phyloP scores from a whole-genome alignment of 2,329 filamentous ascomycete genomes.

The Pezicula neosporulosa region DNA sequence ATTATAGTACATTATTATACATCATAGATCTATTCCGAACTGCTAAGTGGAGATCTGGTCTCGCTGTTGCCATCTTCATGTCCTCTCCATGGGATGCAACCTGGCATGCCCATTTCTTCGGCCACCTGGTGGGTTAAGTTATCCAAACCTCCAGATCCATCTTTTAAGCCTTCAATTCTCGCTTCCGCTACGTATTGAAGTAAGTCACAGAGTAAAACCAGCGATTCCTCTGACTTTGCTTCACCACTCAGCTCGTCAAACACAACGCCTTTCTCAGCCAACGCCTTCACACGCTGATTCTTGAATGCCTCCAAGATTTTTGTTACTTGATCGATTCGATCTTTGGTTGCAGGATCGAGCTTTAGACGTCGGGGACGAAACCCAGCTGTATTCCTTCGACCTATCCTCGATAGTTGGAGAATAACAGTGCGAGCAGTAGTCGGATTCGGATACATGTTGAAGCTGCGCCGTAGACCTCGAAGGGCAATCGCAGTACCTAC shows the following conservation, averaged over 20 bases:
- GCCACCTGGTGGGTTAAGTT: constrained; percentile 6
- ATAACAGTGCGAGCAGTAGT: constrained; percentile 43
- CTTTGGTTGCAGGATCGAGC: constrained; percentile 36
- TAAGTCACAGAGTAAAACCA: constrained; percentile 23
- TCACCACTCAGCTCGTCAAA: constrained; percentile 21
- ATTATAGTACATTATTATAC: background rate
- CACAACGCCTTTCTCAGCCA: constrained; percentile 22
- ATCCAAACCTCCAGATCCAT: background rate
- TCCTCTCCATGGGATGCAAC: constrained; percentile 14
- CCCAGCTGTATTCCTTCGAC: constrained; percentile 27
- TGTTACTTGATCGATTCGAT: constrained; percentile 39
- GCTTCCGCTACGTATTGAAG: constrained; percentile 20
- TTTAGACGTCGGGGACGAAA: constrained; percentile 32
- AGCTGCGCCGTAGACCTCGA: constrained; percentile 38
- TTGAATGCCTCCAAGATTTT: constrained; percentile 39
- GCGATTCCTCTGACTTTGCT: constrained; percentile 25
- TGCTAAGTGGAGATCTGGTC: background rate
- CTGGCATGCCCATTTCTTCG: constrained; percentile 21
- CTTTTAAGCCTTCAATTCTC: constrained; percentile 3
- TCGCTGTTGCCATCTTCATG: background rate
- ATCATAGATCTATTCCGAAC: background rate
- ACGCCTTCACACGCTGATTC: constrained; percentile 20
- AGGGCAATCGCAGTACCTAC: constrained; percentile 46
- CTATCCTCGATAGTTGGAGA: constrained; percentile 42
- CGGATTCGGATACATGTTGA: constrained; percentile 41